phyloP scores from a whole-genome alignment of 768 basidiomycete genomes.

The Macrolepiota fuliginosa region DNA sequence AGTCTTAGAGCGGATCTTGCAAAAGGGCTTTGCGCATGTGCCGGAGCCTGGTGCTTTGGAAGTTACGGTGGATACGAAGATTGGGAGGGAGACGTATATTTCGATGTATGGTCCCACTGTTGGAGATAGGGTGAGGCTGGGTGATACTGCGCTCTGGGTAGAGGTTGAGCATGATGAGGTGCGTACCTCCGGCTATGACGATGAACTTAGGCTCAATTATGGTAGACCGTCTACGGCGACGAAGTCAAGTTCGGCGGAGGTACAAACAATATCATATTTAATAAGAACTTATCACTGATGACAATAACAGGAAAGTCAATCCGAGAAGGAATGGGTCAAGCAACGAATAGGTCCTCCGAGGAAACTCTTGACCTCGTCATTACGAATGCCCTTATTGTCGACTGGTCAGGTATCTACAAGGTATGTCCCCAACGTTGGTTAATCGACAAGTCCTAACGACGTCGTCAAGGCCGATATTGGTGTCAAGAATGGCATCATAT shows the following conservation, averaged over 20 bases:
- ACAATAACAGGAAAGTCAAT: slow-evolving; percentile 74
- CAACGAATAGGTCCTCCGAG: slow-evolving; percentile 61
- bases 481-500: slow-evolving; percentile 77
- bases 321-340: slow-evolving; percentile 97
- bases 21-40: slow-evolving; percentile 67
- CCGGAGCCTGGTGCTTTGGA: slow-evolving; percentile 62
- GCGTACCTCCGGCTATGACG: slow-evolving; percentile 12
- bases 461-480: slow-evolving; percentile 85
- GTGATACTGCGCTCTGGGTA: slow-evolving; percentile 89
- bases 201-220: not conserved
- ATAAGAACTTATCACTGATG: slow-evolving; percentile 8
- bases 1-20: slow-evolving; percentile 46
- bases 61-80: slow-evolving; percentile 48
- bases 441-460: not conserved
- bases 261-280: slow-evolving; percentile 21
- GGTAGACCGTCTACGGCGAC: slow-evolving; percentile 85
- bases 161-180: slow-evolving; percentile 88
- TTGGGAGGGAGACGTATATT: slow-evolving; percentile 74
- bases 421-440: slow-evolving; percentile 29
- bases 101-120: slow-evolving; percentile 95
- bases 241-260: slow-evolving; percentile 99
- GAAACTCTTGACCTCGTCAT: slow-evolving; percentile 89
- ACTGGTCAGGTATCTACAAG: slow-evolving; percentile 96
- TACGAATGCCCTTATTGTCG: slow-evolving; percentile 91
- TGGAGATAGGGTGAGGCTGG: slow-evolving; percentile 86